Percentiles rank a stretch among this genome's conserved stretches.
These are phyloP conservation scores for Monilinia polystroma DNA, from an alignment of 2,329 filamentous ascomycete genomes.

Conservation along the genomic window DNA sequence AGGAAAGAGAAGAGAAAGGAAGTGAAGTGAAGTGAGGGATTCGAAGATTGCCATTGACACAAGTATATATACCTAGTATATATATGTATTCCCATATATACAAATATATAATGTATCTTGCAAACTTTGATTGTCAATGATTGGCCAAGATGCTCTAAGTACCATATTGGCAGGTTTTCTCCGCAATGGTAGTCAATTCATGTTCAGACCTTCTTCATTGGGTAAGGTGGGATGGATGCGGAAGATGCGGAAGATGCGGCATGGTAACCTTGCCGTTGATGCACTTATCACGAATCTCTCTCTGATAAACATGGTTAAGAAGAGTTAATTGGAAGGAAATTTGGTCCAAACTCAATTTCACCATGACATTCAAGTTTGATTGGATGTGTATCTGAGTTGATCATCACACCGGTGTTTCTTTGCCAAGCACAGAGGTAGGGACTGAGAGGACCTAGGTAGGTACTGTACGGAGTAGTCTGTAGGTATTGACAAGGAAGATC, in stretches of 20 bases:
- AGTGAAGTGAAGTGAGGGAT: not conserved
- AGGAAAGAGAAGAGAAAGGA: not conserved
- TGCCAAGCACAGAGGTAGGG: not conserved
- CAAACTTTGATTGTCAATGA: not conserved
- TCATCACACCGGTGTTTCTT: not conserved
- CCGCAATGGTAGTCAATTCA: not conserved
- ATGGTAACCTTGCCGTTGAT: too few species aligned
- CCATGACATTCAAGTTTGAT: not conserved
- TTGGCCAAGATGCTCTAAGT: slow-evolving; percentile 2
- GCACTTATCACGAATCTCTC: slow-evolving; percentile 4
- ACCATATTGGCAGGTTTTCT: slow-evolving; percentile 12
- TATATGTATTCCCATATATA: not conserved
- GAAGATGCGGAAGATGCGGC: not conserved
- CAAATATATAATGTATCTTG: too few species aligned
- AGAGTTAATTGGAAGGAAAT: not conserved
- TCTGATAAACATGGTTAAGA: slow-evolving; percentile 9
- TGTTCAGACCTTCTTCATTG: slow-evolving; percentile 7
- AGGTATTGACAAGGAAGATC: not conserved
- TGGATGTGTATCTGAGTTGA: not conserved
- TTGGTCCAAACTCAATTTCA: not conserved
- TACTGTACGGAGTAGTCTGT: too few species aligned
- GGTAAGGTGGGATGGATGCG: slow-evolving; percentile 1
- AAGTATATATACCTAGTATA: slow-evolving; percentile 8
- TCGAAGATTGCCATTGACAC: not conserved
- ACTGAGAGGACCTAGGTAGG: too few species aligned